Evolutionary conservation across 768 basidiomycete genomes (phyloP).

Genomic region (Scleroderma bovista): DNA sequence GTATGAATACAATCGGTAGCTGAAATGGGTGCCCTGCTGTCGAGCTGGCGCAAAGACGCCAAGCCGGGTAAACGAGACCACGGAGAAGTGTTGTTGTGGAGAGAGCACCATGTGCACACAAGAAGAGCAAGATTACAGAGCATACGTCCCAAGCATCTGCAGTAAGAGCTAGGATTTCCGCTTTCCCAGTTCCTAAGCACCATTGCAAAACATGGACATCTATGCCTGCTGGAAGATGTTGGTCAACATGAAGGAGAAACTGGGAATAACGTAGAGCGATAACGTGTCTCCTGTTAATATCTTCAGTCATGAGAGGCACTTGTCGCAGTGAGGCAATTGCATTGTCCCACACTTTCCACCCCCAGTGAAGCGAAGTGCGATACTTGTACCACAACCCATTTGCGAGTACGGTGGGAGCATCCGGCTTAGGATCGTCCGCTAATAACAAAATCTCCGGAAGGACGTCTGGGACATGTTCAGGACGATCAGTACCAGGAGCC

Average conservation of each 20-base stretch:
- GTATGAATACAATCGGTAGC: slow-evolving; percentile 47
- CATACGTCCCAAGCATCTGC: slow-evolving; percentile 65
- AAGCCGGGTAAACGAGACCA: slow-evolving; percentile 76
- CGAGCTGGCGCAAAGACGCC: slow-evolving; percentile 51
- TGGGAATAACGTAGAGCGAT: slow-evolving; percentile 62
- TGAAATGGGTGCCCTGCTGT: slow-evolving; percentile 32
- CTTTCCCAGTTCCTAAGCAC: slow-evolving; percentile 64
- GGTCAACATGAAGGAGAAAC: slow-evolving; percentile 70
- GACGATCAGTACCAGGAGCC: slow-evolving; percentile 31
- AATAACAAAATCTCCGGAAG: slow-evolving; percentile 64
- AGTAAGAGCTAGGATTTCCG: slow-evolving; percentile 54
- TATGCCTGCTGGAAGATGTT: slow-evolving; percentile 68
- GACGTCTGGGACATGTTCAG: slow-evolving; percentile 31
- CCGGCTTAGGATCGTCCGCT: slow-evolving; percentile 50
- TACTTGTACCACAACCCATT: slow-evolving; percentile 82
- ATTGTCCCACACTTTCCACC: slow-evolving; percentile 82
- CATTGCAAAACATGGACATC: slow-evolving; percentile 67
- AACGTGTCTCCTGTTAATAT: slow-evolving; percentile 39
- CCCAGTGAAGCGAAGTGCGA: slow-evolving; percentile 67
- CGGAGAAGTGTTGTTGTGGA: slow-evolving; percentile 66
- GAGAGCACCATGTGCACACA: slow-evolving; percentile 62
- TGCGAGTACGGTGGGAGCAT: slow-evolving; percentile 66
- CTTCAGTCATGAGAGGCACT: slow-evolving; percentile 51
- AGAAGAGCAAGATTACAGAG: slow-evolving; percentile 54
- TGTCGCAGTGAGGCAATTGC: slow-evolving; percentile 70